Conservation (phyloP, 495 filamentous ascomycete genomes). For the Penicillium dipodomyicola region DNA sequence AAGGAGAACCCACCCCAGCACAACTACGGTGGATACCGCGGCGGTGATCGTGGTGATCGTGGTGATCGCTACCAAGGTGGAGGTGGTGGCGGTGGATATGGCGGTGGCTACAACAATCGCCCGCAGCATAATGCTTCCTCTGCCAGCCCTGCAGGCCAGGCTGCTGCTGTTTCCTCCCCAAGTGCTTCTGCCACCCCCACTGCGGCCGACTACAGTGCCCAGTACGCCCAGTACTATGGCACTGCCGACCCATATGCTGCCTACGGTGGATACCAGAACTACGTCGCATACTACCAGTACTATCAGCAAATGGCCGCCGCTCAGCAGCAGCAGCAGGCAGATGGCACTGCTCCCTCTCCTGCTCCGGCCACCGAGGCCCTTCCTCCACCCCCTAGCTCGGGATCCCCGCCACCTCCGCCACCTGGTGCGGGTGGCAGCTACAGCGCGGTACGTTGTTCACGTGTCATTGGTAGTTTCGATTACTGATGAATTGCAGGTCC, state of each 20-base stretch:
- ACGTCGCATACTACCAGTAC: constrained; percentile 67
- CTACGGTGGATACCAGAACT: constrained; percentile 83
- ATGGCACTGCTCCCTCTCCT: constrained; percentile 53
- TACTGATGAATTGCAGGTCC: constrained; percentile 35
- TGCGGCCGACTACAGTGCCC: constrained; percentile 64
- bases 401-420: constrained; percentile 66
- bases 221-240: constrained; percentile 81
- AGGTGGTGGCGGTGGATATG: constrained; percentile 28
- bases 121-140: constrained; percentile 37
- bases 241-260: constrained; percentile 82
- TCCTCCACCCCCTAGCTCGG: constrained; percentile 59
- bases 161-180: constrained; percentile 32
- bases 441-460: constrained; percentile 54
- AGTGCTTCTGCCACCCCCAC: constrained; percentile 34
- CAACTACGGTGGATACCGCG: constrained; percentile 53
- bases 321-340: constrained; percentile 41
- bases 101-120: constrained; percentile 38
- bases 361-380: constrained; percentile 63
- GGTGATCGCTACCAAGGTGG: constrained; percentile 35
- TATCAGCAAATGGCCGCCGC: constrained; percentile 62
- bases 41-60: constrained; percentile 27
- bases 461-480: background rate
- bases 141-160: constrained; percentile 35
- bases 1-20: constrained; percentile 79
- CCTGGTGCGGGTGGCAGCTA: constrained; percentile 56